Conservation (phyloP, 345 rosid species). For the Eucalyptus cloeziana region DNA sequence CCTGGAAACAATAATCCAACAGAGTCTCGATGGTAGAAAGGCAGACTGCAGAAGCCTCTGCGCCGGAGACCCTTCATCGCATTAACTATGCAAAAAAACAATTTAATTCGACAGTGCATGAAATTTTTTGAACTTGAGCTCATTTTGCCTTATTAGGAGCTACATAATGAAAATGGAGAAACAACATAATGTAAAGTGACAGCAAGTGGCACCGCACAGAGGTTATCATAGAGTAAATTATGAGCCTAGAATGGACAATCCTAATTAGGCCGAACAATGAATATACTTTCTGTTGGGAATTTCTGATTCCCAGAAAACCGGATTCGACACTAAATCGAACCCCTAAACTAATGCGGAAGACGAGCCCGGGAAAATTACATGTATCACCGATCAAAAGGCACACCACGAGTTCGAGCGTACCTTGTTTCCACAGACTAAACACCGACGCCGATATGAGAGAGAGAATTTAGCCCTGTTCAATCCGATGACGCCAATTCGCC, state of each 20-base stretch:
- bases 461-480: no score
- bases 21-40: background rate
- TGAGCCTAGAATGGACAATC: background rate
- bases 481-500: no score
- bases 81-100: background rate
- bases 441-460: no score
- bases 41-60: background rate
- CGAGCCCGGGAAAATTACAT: no score
- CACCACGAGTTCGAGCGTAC: no score
- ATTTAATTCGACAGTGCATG: background rate
- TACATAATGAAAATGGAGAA: background rate
- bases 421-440: no score
- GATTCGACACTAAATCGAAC: no score
- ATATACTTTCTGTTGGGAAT: no score
- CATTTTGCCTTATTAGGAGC: background rate
- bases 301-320: no score
- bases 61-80: accelerated
- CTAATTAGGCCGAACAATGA: background rate
- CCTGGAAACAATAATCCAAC: conserved; percentile 15
- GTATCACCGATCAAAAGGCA: no score
- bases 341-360: no score
- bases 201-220: background rate
- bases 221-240: background rate
- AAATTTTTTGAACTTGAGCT: background rate
- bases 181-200: background rate